Evolutionary conservation across 2,329 filamentous ascomycete species (phyloP).

Genomic region (Pyricularia sp.): DNA sequence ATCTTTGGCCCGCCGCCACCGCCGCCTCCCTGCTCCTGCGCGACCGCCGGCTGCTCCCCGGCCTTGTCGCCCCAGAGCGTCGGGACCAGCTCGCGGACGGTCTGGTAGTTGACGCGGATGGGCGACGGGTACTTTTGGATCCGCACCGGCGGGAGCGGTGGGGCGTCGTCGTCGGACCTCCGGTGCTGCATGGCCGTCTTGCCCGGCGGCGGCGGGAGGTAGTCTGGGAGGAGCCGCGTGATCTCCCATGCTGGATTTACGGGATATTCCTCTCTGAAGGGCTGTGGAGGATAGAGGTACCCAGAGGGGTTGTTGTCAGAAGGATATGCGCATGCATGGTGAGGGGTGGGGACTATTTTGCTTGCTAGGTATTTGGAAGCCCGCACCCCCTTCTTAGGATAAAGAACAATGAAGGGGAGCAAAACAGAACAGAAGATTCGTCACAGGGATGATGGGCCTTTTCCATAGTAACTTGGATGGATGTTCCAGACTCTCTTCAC

Average conservation of each 20-base stretch:
- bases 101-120: constrained; percentile 62
- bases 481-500: not conserved
- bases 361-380: not conserved
- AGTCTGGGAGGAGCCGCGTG: constrained; percentile 54
- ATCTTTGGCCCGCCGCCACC: constrained; percentile 23
- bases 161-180: constrained; percentile 13
- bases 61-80: constrained; percentile 39
- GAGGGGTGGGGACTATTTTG: not conserved
- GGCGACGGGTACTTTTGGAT: constrained; percentile 57
- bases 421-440: not conserved
- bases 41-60: not conserved
- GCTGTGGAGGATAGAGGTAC: constrained; percentile 33
- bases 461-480: not conserved
- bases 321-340: not conserved
- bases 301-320: not conserved
- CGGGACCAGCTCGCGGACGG: constrained; percentile 55
- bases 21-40: not conserved
- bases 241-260: constrained; percentile 80
- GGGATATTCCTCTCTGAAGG: constrained; percentile 63
- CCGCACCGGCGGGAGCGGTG: constrained; percentile 39
- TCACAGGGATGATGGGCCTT: not conserved
- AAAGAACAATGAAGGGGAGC: not conserved
- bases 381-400: not conserved
- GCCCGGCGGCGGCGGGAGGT: constrained; percentile 42
- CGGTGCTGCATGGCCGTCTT: constrained; percentile 23